Evolutionary conservation across 139 green algal genomes (phyloP).

Genomic region (Penium margaritaceum): DNA sequence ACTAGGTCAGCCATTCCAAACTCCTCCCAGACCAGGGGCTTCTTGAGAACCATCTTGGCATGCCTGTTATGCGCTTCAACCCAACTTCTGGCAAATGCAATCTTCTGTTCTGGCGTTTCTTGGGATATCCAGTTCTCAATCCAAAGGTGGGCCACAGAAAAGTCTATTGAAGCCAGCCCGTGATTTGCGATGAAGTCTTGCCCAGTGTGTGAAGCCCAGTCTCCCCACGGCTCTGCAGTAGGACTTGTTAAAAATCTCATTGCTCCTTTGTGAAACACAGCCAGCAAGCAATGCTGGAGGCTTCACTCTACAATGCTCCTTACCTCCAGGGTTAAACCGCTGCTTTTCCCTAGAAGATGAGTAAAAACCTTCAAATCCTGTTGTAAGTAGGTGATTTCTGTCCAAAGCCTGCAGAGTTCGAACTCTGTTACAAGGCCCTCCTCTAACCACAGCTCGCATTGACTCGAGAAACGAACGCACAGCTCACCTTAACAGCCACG

Average conservation of each 20-base stretch:
- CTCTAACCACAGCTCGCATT: not conserved
- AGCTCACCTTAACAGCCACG: constrained; percentile 7
- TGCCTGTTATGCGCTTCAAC: constrained; percentile 6
- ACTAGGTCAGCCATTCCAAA: constrained; percentile 20
- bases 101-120: not conserved
- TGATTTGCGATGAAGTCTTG: constrained; percentile 57
- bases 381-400: constrained; percentile 53
- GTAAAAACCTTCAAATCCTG: constrained; percentile 60
- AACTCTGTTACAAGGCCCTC: not conserved
- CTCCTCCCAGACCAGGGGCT: constrained; percentile 22
- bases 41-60: constrained; percentile 13
- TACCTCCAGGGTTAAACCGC: too few species aligned
- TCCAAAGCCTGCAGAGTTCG: constrained; percentile 44
- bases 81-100: constrained; percentile 11
- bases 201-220: constrained; percentile 48
- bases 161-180: constrained; percentile 51
- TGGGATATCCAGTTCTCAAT: constrained; percentile 52
- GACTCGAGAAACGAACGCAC: not conserved
- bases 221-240: too few species aligned
- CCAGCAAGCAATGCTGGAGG: too few species aligned
- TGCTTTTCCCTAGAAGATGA: too few species aligned
- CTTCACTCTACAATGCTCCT: too few species aligned
- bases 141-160: constrained; percentile 57
- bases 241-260: too few species aligned
- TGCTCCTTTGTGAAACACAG: too few species aligned